Percentiles rank a stretch among this genome's conserved stretches.
Conservation (phyloP, 2,329 filamentous ascomycete genomes). For the Cryphonectria naterciae region DNA sequence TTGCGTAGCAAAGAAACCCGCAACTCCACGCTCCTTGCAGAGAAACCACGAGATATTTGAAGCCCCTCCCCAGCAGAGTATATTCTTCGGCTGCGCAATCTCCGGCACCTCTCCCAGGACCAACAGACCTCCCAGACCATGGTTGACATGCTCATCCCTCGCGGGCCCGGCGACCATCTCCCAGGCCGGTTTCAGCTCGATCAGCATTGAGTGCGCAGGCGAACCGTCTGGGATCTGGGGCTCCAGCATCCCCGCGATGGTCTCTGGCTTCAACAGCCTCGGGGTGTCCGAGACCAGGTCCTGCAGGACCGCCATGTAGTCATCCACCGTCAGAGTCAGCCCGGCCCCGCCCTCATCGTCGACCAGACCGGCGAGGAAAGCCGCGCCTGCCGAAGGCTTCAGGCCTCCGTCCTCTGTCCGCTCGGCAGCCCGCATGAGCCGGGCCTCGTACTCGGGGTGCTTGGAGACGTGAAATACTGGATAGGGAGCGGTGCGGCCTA, state of each 20-base stretch:
- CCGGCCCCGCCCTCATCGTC: conserved; percentile 17
- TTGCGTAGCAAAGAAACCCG: conserved; percentile 12
- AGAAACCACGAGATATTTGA: conserved; percentile 4
- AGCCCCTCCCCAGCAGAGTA: conserved; percentile 12
- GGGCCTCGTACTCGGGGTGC: conserved; percentile 7
- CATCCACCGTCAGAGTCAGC: conserved; percentile 5
- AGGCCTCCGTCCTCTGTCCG: conserved; percentile 1
- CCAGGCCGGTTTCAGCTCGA: conserved; percentile 9
- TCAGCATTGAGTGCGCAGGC: neutral
- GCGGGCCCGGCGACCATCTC: conserved; percentile 10
- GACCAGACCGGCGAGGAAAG: neutral
- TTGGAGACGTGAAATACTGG: conserved; percentile 3
- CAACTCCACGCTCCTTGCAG: conserved; percentile 11
- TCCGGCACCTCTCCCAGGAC: neutral
- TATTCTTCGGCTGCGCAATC: neutral
- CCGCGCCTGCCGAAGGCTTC: neutral
- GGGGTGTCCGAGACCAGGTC: conserved; percentile 8
- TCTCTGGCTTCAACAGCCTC: conserved; percentile 2
- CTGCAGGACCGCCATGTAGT: conserved; percentile 13
- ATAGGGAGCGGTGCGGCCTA: conserved; percentile 9
- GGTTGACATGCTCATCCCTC: conserved; percentile 5
- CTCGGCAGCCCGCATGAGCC: conserved; percentile 6
- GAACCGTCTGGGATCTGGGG: conserved; percentile 3
- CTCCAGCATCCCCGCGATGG: neutral
- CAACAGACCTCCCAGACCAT: conserved; percentile 8